phyloP scores from a whole-genome alignment of 768 basidiomycete genomes.

The Termitomyces sp. region DNA sequence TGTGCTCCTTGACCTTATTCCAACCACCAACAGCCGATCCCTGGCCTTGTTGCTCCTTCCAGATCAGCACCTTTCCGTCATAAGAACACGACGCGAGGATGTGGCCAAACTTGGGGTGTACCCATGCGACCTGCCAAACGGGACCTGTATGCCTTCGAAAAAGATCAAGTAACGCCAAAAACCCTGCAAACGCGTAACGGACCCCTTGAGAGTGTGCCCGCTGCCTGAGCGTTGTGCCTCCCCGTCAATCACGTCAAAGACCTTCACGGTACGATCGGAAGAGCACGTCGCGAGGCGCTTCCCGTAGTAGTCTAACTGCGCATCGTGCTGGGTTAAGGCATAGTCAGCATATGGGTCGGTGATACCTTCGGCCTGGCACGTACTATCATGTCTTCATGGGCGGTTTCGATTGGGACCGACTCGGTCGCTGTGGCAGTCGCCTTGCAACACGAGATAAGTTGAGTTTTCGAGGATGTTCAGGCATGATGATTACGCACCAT shows the following conservation, averaged over 20 bases:
- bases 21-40: constrained; percentile 61
- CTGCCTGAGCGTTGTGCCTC: constrained; percentile 60
- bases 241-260: constrained; percentile 93
- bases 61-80: constrained; percentile 96
- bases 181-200: constrained; percentile 14
- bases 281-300: constrained; percentile 96
- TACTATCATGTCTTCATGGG: constrained; percentile 99
- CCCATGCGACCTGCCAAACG: constrained; percentile 98
- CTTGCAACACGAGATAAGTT: constrained; percentile 27
- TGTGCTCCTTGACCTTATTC: constrained; percentile 96
- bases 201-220: constrained; percentile 83
- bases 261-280: constrained; percentile 90
- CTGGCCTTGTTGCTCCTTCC: constrained; percentile 83
- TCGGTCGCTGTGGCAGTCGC: constrained; percentile 55
- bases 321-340: constrained; percentile 73
- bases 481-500: constrained; percentile 6
- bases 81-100: constrained; percentile 99
- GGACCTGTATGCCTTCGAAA: constrained; percentile 84
- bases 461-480: too few relatives aligned
- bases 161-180: constrained; percentile 1
- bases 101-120: constrained; percentile 94
- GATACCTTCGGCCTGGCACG: constrained; percentile 23
- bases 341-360: constrained; percentile 1
- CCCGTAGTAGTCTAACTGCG: constrained; percentile 97
- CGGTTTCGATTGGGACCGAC: constrained; percentile 86